These are phyloP conservation scores for Stemphylium lycopersici DNA, from an alignment of 2,329 filamentous ascomycete genomes.

Conservation along the genomic window DNA sequence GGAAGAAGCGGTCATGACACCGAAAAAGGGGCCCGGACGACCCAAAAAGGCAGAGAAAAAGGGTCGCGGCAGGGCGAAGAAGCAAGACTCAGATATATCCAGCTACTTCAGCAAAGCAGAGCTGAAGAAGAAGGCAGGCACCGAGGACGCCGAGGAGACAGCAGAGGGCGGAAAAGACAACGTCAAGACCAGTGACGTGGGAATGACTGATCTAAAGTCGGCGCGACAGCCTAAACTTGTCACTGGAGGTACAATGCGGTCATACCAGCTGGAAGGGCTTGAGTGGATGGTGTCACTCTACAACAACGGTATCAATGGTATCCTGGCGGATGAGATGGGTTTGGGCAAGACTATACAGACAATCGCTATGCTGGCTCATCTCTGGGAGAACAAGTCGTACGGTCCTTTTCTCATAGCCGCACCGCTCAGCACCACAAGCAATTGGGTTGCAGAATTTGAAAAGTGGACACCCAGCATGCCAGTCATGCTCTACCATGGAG, in stretches of 20 bases:
- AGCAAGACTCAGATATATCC: conserved; percentile 56
- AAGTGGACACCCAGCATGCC: conserved; percentile 90
- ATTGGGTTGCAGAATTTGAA: conserved; percentile 94
- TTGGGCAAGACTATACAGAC: conserved; percentile 91
- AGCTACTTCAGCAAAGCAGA: conserved; percentile 67
- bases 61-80: conserved; percentile 49
- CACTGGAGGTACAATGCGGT: conserved; percentile 86
- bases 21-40: conserved; percentile 43
- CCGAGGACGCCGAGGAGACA: conserved; percentile 62
- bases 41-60: conserved; percentile 46
- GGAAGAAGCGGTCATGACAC: conserved; percentile 24
- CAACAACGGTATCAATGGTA: conserved; percentile 91
- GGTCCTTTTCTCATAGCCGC: conserved; percentile 92
- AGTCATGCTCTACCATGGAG: conserved; percentile 89
- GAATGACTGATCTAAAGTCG: conserved; percentile 73
- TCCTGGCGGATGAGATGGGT: conserved; percentile 93
- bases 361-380: conserved; percentile 82
- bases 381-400: conserved; percentile 85
- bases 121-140: conserved; percentile 59
- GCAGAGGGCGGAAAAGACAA: conserved; percentile 64
- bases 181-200: conserved; percentile 64
- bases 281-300: conserved; percentile 87
- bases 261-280: conserved; percentile 91
- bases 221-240: conserved; percentile 86
- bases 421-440: conserved; percentile 87